Percentiles rank a stretch among this genome's conserved stretches.
Conservation (phyloP, 371 early-diverging fungal genomes). For the Funneliformis caledonium region DNA sequence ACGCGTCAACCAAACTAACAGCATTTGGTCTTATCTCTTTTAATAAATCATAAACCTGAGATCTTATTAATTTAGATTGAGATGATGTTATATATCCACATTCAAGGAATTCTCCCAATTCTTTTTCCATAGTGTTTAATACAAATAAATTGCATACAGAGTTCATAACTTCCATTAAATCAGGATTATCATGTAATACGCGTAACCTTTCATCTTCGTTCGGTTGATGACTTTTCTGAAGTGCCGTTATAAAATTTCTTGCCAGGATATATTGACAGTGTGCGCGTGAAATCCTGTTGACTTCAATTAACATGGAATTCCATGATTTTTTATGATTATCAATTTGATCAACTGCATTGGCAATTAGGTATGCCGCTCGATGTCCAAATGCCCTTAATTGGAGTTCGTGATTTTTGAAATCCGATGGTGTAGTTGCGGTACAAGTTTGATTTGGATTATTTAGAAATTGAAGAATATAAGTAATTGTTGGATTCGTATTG, state of each 20-base stretch:
- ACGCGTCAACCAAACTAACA: conserved; percentile 74
- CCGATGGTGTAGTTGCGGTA: conserved; percentile 46
- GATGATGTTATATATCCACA: conserved; percentile 55
- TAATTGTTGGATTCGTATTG: background rate
- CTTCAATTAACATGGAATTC: conserved; percentile 66
- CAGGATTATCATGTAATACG: conserved; percentile 47
- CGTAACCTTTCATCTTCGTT: background rate
- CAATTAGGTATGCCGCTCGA: conserved; percentile 66
- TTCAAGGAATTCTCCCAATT: conserved; percentile 67
- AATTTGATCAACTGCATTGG: conserved; percentile 57
- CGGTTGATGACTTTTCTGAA: conserved; percentile 44
- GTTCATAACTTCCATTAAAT: conserved; percentile 52
- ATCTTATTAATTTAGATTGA: conserved; percentile 57
- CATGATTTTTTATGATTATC: conserved; percentile 60
- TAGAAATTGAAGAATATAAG: conserved; percentile 6
- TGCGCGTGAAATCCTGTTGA: conserved; percentile 61
- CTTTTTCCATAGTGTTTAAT: conserved; percentile 69
- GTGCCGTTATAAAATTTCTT: conserved; percentile 45
- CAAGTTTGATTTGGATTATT: background rate
- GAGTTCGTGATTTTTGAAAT: conserved; percentile 64
- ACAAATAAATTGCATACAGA: conserved; percentile 62
- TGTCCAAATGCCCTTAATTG: conserved; percentile 70
- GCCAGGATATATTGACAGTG: conserved; percentile 55
- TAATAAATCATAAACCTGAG: conserved; percentile 57
- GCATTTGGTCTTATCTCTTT: conserved; percentile 71